These are phyloP conservation scores for Solanum pennellii DNA, from an alignment of 257 asterid species.

Conservation along the genomic window DNA sequence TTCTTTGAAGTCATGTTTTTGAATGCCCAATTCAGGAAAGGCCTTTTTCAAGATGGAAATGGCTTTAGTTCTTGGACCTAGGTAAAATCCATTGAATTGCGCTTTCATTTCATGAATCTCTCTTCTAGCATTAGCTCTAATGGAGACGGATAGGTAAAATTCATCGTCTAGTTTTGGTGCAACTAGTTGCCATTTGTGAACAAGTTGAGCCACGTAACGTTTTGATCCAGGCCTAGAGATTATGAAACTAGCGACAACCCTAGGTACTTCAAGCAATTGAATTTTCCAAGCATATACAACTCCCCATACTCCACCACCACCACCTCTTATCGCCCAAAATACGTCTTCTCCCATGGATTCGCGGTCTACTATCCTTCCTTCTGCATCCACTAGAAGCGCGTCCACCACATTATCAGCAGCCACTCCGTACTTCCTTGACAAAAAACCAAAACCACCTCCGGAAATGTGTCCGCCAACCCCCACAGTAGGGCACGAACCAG, in stretches of 20 bases:
- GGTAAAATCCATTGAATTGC: slow-evolving; percentile 51
- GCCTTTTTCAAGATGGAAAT: slow-evolving; percentile 8
- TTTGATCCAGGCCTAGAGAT: slow-evolving; percentile 33
- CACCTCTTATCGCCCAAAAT: slow-evolving; percentile 82
- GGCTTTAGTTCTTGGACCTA: slow-evolving; percentile 32
- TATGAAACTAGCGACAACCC: slow-evolving; percentile 29
- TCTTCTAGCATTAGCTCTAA: slow-evolving; percentile 40
- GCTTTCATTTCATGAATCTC: slow-evolving; percentile 26
- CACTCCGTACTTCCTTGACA: slow-evolving; percentile 58
- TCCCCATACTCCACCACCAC: slow-evolving; percentile 78
- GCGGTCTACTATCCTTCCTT: slow-evolving; percentile 42
- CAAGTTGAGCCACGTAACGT: slow-evolving; percentile 8
- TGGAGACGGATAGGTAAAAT: slow-evolving; percentile 37
- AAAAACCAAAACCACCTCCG: slow-evolving; percentile 64
- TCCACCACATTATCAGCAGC: slow-evolving; percentile 78
- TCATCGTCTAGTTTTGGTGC: slow-evolving; percentile 35
- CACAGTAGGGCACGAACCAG: slow-evolving; percentile 77
- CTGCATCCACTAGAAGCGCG: slow-evolving; percentile 45
- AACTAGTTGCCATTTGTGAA: slow-evolving; percentile 49
- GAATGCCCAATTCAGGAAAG: slow-evolving; percentile 33
- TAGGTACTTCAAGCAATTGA: slow-evolving; percentile 22
- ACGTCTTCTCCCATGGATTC: slow-evolving; percentile 74
- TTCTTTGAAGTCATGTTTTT: slow-evolving; percentile 31
- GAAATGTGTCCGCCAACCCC: slow-evolving; percentile 68
- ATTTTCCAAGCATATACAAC: slow-evolving; percentile 63